Base-by-base conservation (phyloP, 768 basidiomycete species). In the Lactifluus echinatus region DNA sequence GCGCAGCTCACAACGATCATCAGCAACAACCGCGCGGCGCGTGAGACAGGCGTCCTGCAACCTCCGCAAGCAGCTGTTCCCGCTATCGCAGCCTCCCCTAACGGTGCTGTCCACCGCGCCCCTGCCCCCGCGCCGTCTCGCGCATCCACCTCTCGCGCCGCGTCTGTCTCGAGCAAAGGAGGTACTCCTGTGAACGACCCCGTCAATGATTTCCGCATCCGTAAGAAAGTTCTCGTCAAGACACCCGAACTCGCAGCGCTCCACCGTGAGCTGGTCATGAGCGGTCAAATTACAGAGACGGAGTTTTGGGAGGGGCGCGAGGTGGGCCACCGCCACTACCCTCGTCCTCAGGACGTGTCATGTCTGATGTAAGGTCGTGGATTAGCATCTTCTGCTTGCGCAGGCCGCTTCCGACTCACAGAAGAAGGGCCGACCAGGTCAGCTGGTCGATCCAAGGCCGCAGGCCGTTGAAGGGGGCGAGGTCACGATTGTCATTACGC, bases 271-370 rank as follows among this genome's bases (percentile, higher is more conserved):
- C 80, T 98, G 58, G 96, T 98, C 45, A 82, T 90, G 70, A 76
- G 76, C 28, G 83, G 85, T 10, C 85, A 89, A 61, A 87, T 99
- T 29, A 87, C 86, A 1, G 94, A 98, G 70, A 80, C 82, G 0
- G 96, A 99, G 63, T 99, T 98, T 69, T 98, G 96, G 96, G 93
- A 93, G 59, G 92, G 93, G 31, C 78, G 96, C 66, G 89, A 96
- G 80, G 92, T 96, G 67, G 52, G 67, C 31, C 4, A 10, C 21
- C 65, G 40, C n/a, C 15, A 45, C 59, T 49, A 26, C 26, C 42
- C 21, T 46, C 44, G 61, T 59, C 54, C 55, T 42, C 40, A 53
- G 47, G 58, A 54, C 47, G 44, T 53, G 62, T 49, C 54, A 63
- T 66, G 34, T 33, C 62, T 72, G 56, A 68, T 67, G 11, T 65